Evolutionary conservation across 495 filamentous ascomycete species (phyloP), one percentile per base, ranked within the genome.

Genomic region (Podospora bellae-mahoneyi): DNA sequence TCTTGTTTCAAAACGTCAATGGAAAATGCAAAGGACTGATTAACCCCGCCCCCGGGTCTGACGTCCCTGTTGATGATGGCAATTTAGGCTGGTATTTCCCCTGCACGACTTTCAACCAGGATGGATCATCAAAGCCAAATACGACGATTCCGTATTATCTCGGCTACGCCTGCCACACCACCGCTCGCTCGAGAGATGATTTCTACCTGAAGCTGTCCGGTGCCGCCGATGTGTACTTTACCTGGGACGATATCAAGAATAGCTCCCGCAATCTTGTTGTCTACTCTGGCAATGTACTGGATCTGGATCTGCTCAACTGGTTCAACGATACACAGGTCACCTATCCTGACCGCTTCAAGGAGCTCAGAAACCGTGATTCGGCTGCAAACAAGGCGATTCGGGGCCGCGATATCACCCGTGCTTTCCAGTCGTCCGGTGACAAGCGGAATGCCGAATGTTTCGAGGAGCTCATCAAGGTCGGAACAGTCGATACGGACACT

Each of bases 1-100:
- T 99, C 78, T 81, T 98, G 73, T 99, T 99, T 80, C 96, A 99
- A 77, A 95, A 97, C 72, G 96, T 99, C 76, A 99, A 99, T 72
- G 96, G 95, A 19, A 91, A 91, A 64, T 99, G 96, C 85, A 99
- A 98, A 79, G 92, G 86, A 2, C 77, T 98, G 5, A 96, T 99
- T 73, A 96, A 85, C 2, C 79, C 83, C 0, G 85, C 88, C 3
- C 79, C 84, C 2, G 84, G 80, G 23, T 94, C 94, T 3, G 89
- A 90, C 72, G 88, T 99, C 13, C 93, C 93, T 2, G 91, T 89
- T 0, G 88, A 97, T 72, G 81, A 84, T 64, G 87, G 89, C 2
- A 86, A 96, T 67, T 80, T 99, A 64, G 96, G 90, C 0, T 99
- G 95, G 94, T 99, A 99, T 76, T 97, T 97, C 76, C 96, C 96